phyloP scores from a whole-genome alignment of 2,329 filamentous ascomycete genomes.

The Lecanicillium sp. region DNA sequence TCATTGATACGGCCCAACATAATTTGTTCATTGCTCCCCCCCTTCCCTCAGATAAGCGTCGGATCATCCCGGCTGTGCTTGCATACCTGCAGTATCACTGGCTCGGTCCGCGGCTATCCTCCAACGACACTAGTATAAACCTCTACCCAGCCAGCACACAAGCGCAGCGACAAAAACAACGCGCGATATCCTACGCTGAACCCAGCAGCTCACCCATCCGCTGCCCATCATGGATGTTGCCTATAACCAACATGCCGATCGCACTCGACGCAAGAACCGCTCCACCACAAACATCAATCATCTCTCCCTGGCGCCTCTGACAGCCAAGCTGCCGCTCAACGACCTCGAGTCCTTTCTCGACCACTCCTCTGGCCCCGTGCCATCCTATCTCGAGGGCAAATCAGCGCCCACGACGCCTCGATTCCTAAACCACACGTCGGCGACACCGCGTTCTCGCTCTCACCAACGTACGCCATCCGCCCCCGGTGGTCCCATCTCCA shows the following conservation, averaged over 20 bases:
- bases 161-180: too few species aligned
- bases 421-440: constrained; percentile 50
- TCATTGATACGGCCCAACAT: too few species aligned
- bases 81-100: too few species aligned
- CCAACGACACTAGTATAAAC: too few species aligned
- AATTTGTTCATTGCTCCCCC: too few species aligned
- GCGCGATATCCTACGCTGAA: too few species aligned
- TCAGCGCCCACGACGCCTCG: constrained; percentile 58
- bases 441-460: constrained; percentile 37
- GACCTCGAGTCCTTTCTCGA: constrained; percentile 41
- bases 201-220: neutral
- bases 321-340: constrained; percentile 49
- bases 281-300: constrained; percentile 52
- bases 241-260: constrained; percentile 51
- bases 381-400: constrained; percentile 52
- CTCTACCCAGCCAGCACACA: too few species aligned
- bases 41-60: too few species aligned
- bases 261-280: constrained; percentile 48
- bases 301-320: constrained; percentile 56
- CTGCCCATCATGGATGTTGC: constrained; percentile 45
- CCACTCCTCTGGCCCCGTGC: constrained; percentile 20
- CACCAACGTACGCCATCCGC: constrained; percentile 32
- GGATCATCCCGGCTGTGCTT: too few species aligned
- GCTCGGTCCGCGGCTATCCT: too few species aligned
- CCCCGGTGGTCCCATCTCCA: constrained; percentile 32